A percentile compares a stretch with the other conserved stretches of the same genome.
phyloP scores from a whole-genome alignment of 495 filamentous ascomycete species.

The Trichoderma erinaceum region DNA sequence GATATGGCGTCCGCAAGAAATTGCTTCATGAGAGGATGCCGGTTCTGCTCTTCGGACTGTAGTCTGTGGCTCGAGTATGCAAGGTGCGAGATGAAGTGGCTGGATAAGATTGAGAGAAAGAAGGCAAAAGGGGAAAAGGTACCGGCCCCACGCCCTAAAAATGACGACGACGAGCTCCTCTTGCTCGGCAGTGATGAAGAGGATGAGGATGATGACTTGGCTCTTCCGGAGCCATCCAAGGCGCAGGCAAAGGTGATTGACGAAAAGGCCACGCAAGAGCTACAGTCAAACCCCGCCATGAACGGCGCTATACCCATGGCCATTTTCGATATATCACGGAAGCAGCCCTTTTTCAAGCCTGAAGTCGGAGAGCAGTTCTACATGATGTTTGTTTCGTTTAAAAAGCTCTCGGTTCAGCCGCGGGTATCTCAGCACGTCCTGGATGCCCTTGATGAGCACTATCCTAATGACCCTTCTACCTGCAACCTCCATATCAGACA shows the following conservation, averaged over 20 bases:
- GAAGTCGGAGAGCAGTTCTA: conserved; percentile 70
- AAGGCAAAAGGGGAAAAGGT: conserved; percentile 51
- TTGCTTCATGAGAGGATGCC: conserved; percentile 81
- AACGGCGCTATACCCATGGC: conserved; percentile 87
- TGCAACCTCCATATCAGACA: conserved; percentile 64
- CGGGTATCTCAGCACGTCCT: conserved; percentile 75
- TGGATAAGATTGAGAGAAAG: conserved; percentile 70
- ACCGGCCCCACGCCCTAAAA: not conserved
- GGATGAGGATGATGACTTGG: conserved; percentile 35
- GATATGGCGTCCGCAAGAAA: conserved; percentile 76
- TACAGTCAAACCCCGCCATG: conserved; percentile 72
- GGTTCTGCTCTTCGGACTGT: conserved; percentile 71
- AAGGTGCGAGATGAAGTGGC: conserved; percentile 85
- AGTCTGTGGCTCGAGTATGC: conserved; percentile 84
- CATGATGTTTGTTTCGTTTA: conserved; percentile 65
- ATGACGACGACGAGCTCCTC: conserved; percentile 22
- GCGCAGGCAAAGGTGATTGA: conserved; percentile 43
- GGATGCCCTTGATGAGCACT: conserved; percentile 51
- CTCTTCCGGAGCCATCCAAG: conserved; percentile 33
- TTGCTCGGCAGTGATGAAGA: conserved; percentile 38
- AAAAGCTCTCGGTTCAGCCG: conserved; percentile 52
- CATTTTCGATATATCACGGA: conserved; percentile 83
- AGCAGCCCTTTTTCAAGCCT: conserved; percentile 60
- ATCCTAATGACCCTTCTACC: conserved; percentile 53
- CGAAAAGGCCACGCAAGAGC: conserved; percentile 49